phyloP scores from a whole-genome alignment of 352 stramenopile genomes.

The Phytophthora constricta region DNA sequence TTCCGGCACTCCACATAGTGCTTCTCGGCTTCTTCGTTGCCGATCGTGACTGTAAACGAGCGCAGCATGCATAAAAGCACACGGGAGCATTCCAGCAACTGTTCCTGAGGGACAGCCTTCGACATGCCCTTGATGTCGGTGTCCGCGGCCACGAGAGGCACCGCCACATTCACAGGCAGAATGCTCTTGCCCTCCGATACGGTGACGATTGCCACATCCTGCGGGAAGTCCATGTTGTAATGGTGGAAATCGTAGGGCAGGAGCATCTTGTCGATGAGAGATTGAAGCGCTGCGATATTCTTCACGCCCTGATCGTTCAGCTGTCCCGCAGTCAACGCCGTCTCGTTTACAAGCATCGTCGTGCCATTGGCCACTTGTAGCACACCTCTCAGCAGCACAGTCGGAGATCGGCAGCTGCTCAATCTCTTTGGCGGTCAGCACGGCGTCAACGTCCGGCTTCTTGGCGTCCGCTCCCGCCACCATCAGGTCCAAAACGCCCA shows the following conservation, averaged over 20 bases:
- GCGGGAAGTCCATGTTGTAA: constrained; percentile 86
- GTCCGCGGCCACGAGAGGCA: constrained; percentile 38
- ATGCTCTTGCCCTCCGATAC: constrained; percentile 81
- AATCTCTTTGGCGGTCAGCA: constrained; percentile 41
- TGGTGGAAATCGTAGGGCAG: constrained; percentile 87
- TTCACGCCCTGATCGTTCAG: constrained; percentile 76
- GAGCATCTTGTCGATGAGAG: constrained; percentile 77
- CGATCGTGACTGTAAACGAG: constrained; percentile 57
- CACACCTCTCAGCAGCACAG: constrained; percentile 51
- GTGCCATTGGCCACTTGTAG: constrained; percentile 78
- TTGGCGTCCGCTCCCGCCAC: constrained; percentile 40
- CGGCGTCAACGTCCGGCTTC: constrained; percentile 10
- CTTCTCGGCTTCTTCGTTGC: constrained; percentile 82
- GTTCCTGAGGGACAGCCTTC: constrained; percentile 14
- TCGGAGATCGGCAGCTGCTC: constrained; percentile 72
- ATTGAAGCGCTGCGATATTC: constrained; percentile 76
- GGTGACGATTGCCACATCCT: constrained; percentile 71
- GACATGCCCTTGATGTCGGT: neutral
- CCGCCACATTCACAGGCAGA: constrained; percentile 61
- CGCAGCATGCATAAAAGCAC: constrained; percentile 69
- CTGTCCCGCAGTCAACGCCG: constrained; percentile 61
- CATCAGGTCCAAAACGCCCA: constrained; percentile 74
- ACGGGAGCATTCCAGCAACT: constrained; percentile 69
- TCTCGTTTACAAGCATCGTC: constrained; percentile 74
- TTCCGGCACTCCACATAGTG: constrained; percentile 81